Evolutionary conservation across 2,329 filamentous ascomycete genomes (phyloP), one percentile per base, ranked within the genome.

Genomic region (Pseudogymnoascus verrucosus): DNA sequence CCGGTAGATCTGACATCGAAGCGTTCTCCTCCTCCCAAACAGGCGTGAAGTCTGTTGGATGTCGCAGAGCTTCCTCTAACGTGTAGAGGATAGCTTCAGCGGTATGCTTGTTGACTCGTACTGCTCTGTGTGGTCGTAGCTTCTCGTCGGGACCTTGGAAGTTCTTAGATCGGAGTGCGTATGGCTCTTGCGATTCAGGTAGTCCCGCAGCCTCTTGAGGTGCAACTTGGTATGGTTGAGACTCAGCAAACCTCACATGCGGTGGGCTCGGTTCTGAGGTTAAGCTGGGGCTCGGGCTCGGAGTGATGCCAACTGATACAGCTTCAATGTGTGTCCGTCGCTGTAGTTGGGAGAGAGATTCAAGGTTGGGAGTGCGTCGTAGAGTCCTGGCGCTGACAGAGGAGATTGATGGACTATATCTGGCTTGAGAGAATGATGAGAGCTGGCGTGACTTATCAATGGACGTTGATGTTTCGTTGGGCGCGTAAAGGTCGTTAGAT

Each of bases 61-160:
- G 84, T 69, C 93, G 89, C 69, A 98, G 83, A 39, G 91, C 91
- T 79, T 96, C 91, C 79, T 98, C 93, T 64, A 98, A 85, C 39
- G 92, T 87, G 80, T 90, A 98, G 70, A 96, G 88, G 74, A 99
- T 93, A 39, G 95, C 93, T 75, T 89, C 90, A 68, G 91, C 90
- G 57, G 91, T 96, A 68, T 90, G 87, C 70, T 86, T 88, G 59
- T 92, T 96, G 75, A 97, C 88, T 71, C 85, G 86, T 66, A 82
- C 74, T 62, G 78, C 77, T 5, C 79, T 78, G 66, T 82, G 80
- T 44, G 78, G 75, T 62, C 77, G 74, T 61, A 74, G 71, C 65
- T 63, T 64, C n/a, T 65, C 63, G 67, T 69, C 63, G 19, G 66
- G 68, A 5, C 69, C 69, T 36, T 63, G 28, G 26, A 21, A 47